Evolutionary conservation across 73 alveolate species (phyloP).

Genomic region (Uronychia binucleata): DNA sequence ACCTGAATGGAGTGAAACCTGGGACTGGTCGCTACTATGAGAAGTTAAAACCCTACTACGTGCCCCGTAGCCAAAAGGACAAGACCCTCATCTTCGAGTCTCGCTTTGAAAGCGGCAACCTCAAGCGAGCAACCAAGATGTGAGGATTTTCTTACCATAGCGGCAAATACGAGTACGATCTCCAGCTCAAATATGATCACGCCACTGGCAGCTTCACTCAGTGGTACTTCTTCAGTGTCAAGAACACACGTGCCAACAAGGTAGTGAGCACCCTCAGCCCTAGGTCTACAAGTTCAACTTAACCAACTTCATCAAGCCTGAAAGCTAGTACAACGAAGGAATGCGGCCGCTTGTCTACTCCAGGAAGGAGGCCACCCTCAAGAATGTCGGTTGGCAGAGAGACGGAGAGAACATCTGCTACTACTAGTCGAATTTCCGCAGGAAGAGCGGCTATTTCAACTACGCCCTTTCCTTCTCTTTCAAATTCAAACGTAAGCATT

Average conservation of each 20-base stretch:
- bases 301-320: conserved; percentile 96
- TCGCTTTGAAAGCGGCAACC: conserved; percentile 89
- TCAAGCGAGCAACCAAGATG: background rate
- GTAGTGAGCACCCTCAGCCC: background rate
- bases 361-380: conserved; percentile 33
- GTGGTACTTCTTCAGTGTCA: conserved; percentile 9
- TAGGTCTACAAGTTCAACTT: conserved; percentile 84
- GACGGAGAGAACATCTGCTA: conserved; percentile 61
- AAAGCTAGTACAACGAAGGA: conserved; percentile 92
- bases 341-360: conserved; percentile 93
- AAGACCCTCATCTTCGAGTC: conserved; percentile 84
- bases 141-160: background rate
- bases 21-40: background rate
- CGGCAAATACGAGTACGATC: conserved; percentile 64
- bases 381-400: conserved; percentile 68
- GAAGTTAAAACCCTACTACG: background rate
- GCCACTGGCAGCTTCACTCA: conserved; percentile 79
- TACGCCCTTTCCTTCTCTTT: background rate
- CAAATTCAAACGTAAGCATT: background rate
- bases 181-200: conserved; percentile 74
- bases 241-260: background rate
- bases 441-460: background rate
- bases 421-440: conserved; percentile 15
- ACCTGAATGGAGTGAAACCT: background rate
- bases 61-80: conserved; percentile 34